Base-by-base conservation (phyloP, 306 rosid species). In the Fragaria iinumae region DNA sequence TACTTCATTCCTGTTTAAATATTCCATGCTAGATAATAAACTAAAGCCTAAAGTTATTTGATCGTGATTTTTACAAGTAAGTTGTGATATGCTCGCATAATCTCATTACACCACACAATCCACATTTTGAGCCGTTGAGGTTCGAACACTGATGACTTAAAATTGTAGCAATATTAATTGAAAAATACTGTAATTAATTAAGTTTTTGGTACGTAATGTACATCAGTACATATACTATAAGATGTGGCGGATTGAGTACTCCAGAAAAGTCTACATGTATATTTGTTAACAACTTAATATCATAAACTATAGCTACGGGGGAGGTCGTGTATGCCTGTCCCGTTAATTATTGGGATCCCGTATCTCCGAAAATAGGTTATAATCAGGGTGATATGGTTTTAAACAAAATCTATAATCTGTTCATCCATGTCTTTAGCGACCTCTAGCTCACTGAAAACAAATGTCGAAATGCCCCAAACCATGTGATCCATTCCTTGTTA, bases 361-460 rank as follows among this genome's bases (percentile, higher is more conserved):
- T 65, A 76, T 76, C 73, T 68, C 7, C 73, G 6, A 17, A 17
- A 18, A 10, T 34, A 63, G 44, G 5, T 71, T 52, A 39, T 43
- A 34, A 65, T 53, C 69, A 71, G 43, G 69, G 53, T 71, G 70
- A 76, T 53, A 65, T 71, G 74, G 63, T 72, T 14, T 76, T 69
- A 65, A 48, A 34, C 68, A 62, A 23, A 23, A 59, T 68, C 50
- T 38, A 13, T 66, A 56, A 52, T 47, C 39, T 47, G 21, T 34
- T 32, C n/a, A n/a, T 43, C 17, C 2, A 6, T 32, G 39, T 55
- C 48, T 12, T 38, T 55, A 55, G 38, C 65, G 13, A 72, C 29
- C 48, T 36, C 38, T 20, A 7, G 17, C 57, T 23, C 11, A 8
- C 69, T 17, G 21, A n/a, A 56, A 16, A 2, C 43, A 56, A 39